phyloP scores from a whole-genome alignment of 352 stramenopile species.

The Globisporangium spinosum region DNA sequence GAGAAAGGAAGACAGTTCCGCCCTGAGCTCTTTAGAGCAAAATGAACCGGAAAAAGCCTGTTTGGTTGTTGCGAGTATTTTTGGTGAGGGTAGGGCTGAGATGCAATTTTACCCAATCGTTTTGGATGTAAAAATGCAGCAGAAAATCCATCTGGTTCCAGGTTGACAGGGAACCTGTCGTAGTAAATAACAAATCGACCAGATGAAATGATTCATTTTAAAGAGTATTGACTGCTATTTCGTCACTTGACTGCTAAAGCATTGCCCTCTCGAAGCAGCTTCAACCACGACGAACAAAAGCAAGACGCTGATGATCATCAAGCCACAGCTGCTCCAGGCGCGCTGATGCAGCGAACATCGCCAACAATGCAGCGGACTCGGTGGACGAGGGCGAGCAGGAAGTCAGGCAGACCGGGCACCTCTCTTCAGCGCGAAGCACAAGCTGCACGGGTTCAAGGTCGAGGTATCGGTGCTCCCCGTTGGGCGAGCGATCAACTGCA shows the following conservation, averaged over 20 bases:
- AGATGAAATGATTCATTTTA: not conserved
- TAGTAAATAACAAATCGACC: not conserved
- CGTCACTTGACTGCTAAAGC: no score
- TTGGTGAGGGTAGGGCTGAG: not conserved
- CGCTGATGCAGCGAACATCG: not conserved
- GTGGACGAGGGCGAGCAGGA: not conserved
- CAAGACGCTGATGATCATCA: not conserved
- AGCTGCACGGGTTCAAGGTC: not conserved
- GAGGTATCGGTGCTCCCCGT: constrained; percentile 1
- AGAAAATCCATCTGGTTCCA: not conserved
- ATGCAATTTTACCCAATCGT: not conserved
- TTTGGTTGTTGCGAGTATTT: not conserved
- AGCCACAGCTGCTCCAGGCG: not conserved
- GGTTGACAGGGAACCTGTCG: not conserved
- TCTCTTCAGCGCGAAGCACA: not conserved
- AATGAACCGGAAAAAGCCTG: not conserved
- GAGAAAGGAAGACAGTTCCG: constrained; percentile 9
- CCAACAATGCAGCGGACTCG: not conserved
- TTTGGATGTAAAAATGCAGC: not conserved
- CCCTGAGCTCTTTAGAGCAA: not conserved
- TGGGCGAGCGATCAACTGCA: not conserved
- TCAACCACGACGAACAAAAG: not conserved
- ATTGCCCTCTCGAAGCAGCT: not conserved
- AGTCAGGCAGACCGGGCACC: not conserved
- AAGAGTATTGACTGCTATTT: not conserved